Base-by-base conservation (phyloP, 306 rosid species). In the Oemleria cerasiformis region DNA sequence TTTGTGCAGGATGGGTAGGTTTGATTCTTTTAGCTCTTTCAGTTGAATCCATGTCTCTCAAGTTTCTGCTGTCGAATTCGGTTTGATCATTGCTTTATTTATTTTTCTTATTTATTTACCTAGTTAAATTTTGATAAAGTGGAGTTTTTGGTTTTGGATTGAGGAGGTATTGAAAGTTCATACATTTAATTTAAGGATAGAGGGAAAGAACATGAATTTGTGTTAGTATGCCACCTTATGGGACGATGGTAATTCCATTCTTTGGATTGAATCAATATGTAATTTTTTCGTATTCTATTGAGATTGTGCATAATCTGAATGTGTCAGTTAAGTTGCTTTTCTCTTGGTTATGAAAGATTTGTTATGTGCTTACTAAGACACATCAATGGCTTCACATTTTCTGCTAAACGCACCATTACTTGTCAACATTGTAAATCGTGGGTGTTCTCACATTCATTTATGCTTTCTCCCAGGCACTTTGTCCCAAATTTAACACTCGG, bases 401-500 rank as follows among this genome's bases (percentile, higher is more conserved):
- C 17, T 25, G 40, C 9, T 30, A 14, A 34, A 25, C 10, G 12
- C 42, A 34, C 40, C 16, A 23, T 20, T 19, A 21, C 14, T 63
- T 20, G 13, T 21, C 39, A 25, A 8, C 11, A 14, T 9, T 56
- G 47, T 23, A 41, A 42, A 25, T 11, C 21, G 6, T 59, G 11
- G 39, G 41, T 39, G 56, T 34, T 78, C 57, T 75, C 63, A 30
- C 3, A 39, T 55, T 64, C 55, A 25, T 71, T 43, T 12, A 39
- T 71, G 40, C 67, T 47, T 6, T 74, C 65, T 77, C 11, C 43
- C 57, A 95, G 99, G 87, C 97, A 95, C 58, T 95, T 95, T 75
- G 97, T 95, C 75, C 92, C 96, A 20, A 95, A 95, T 82, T 87
- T 95, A 55, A 95, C 97, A 21, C 85, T 91, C 56, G 99, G 99